phyloP scores from a whole-genome alignment of 306 rosid species.

The Dryas drummondii region DNA sequence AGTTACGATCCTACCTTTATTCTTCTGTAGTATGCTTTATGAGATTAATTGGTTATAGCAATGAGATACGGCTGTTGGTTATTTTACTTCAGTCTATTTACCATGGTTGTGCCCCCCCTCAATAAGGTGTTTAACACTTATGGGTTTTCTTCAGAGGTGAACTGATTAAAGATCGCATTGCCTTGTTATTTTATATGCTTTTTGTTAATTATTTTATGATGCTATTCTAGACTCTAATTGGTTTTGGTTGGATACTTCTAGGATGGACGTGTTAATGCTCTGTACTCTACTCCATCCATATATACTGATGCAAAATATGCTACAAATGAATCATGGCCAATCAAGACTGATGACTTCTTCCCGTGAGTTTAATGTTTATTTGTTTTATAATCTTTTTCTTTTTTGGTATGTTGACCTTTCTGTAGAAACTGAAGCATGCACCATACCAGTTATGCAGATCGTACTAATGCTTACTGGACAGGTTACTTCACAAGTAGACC shows the following conservation, averaged over 20 bases:
- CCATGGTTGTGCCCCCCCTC: not conserved
- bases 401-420: slow-evolving; percentile 17
- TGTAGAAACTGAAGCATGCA: slow-evolving; percentile 25
- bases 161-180: not conserved
- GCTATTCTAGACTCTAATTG: not conserved
- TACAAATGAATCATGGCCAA: slow-evolving; percentile 78
- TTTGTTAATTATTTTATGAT: not conserved
- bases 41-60: not conserved
- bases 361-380: slow-evolving; percentile 64
- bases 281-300: slow-evolving; percentile 86
- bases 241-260: slow-evolving; percentile 32
- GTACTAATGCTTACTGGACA: slow-evolving; percentile 87
- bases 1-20: too few species aligned
- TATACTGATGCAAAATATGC: slow-evolving; percentile 93
- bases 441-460: slow-evolving; percentile 81
- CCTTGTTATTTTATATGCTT: not conserved
- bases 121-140: not conserved
- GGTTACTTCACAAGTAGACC: slow-evolving; percentile 98
- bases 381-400: slow-evolving; percentile 12
- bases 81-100: not conserved
- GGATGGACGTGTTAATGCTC: slow-evolving; percentile 92
- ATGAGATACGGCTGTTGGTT: not conserved
- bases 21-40: not conserved
- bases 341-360: slow-evolving; percentile 83
- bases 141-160: not conserved